A percentile compares a stretch with the other conserved stretches of the same genome.
Conservation (phyloP, 2,329 filamentous ascomycete species). For the Hansfordia pulvinata region DNA sequence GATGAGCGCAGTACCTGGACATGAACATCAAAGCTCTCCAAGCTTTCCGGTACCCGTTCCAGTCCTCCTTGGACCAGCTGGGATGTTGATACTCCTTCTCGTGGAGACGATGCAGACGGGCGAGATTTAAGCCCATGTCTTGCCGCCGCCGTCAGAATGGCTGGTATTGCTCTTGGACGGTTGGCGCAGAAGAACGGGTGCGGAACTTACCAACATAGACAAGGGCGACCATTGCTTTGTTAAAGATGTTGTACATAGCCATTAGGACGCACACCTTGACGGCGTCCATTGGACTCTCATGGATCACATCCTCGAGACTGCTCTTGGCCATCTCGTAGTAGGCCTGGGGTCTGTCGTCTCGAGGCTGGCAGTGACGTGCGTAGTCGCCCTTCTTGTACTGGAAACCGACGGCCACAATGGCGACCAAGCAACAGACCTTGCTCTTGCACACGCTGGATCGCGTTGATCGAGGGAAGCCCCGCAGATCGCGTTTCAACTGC, state of each 20-base stretch:
- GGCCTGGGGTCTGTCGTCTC: no score
- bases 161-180: slow-evolving; percentile 4
- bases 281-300: slow-evolving; percentile 11
- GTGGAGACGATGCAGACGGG: slow-evolving; percentile 8
- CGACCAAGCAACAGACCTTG: slow-evolving; percentile 12
- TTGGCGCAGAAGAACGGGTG: background rate
- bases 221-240: slow-evolving; percentile 13
- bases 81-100: slow-evolving; percentile 2
- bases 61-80: slow-evolving; percentile 4
- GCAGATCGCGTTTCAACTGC: slow-evolving; percentile 4
- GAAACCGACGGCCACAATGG: slow-evolving; percentile 14
- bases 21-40: slow-evolving; percentile 18
- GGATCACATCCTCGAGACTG: slow-evolving; percentile 12
- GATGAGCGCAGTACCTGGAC: slow-evolving; percentile 8
- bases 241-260: slow-evolving; percentile 17
- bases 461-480: no score
- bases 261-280: slow-evolving; percentile 16
- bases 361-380: slow-evolving; percentile 5
- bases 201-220: slow-evolving; percentile 14
- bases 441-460: no score
- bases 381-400: slow-evolving; percentile 11
- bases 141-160: slow-evolving; percentile 13
- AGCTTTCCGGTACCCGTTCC: slow-evolving; percentile 10
- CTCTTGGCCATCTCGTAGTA: slow-evolving; percentile 15
- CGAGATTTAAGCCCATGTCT: slow-evolving; percentile 6